These are phyloP conservation scores for Silene conica DNA, from an alignment of 148 eudicot genomes.

Conservation along the genomic window DNA sequence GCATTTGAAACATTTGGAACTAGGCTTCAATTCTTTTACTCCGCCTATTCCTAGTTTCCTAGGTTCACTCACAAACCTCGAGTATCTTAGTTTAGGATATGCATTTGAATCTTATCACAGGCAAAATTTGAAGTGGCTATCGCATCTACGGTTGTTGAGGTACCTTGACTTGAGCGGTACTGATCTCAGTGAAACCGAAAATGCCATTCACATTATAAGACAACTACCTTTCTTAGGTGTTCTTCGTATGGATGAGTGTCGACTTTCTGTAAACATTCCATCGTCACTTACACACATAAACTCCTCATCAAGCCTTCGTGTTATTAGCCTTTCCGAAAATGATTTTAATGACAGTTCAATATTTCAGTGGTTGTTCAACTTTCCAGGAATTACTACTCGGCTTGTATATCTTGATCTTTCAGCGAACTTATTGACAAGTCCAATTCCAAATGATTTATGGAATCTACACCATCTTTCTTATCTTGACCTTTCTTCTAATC, in stretches of 20 bases:
- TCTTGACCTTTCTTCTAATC: conserved; percentile 9
- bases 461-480: background rate
- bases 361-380: conserved; percentile 21
- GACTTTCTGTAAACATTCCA: too few relatives aligned
- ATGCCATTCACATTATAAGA: background rate
- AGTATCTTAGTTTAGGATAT: background rate
- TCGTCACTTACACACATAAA: too few relatives aligned
- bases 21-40: background rate
- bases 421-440: background rate
- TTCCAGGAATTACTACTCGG: conserved; percentile 3
- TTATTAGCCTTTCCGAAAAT: too few relatives aligned
- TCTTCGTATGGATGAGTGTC: too few relatives aligned
- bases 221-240: conserved; percentile 14
- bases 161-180: background rate
- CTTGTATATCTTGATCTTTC: conserved; percentile 21
- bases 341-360: too few relatives aligned
- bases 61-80: background rate
- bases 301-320: too few relatives aligned
- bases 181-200: conserved; percentile 7
- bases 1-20: conserved; percentile 16
- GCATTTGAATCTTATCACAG: background rate
- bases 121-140: conserved; percentile 10
- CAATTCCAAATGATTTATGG: background rate
- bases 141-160: background rate
- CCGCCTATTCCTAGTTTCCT: conserved; percentile 14